phyloP scores from a whole-genome alignment of 441 rosid genomes.

The Jatropha multifida region DNA sequence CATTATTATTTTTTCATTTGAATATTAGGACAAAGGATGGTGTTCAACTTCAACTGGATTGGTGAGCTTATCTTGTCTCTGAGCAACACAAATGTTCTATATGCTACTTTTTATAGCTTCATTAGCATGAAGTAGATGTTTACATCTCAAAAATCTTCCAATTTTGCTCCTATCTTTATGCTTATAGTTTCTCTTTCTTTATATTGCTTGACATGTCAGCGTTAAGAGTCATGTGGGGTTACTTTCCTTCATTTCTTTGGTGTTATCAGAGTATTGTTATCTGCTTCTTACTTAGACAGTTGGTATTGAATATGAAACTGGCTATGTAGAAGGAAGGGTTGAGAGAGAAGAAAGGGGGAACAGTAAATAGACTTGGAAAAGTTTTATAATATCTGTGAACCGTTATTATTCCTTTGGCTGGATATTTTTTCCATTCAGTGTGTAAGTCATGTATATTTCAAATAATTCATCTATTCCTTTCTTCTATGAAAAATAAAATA shows the following conservation, averaged over 20 bases:
- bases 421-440: neutral
- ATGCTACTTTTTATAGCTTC: constrained; percentile 2
- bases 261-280: neutral
- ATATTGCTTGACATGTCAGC: no score
- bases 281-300: neutral
- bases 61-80: constrained; percentile 49
- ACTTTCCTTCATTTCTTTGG: neutral
- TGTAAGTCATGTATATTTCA: neutral
- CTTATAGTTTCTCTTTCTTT: no score
- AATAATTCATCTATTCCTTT: neutral
- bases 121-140: neutral
- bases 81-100: constrained; percentile 14
- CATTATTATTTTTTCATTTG: constrained; percentile 17
- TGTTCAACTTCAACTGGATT: constrained; percentile 76
- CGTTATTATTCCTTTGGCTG: neutral
- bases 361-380: neutral
- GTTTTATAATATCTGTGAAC: neutral
- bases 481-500: neutral
- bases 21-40: constrained; percentile 53
- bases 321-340: neutral
- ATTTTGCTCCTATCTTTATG: neutral
- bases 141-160: neutral
- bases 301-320: neutral
- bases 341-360: neutral
- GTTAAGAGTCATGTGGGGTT: neutral